These are phyloP conservation scores for Fusarium mangiferae DNA, from an alignment of 2,329 filamentous ascomycete species.

Conservation along the genomic window DNA sequence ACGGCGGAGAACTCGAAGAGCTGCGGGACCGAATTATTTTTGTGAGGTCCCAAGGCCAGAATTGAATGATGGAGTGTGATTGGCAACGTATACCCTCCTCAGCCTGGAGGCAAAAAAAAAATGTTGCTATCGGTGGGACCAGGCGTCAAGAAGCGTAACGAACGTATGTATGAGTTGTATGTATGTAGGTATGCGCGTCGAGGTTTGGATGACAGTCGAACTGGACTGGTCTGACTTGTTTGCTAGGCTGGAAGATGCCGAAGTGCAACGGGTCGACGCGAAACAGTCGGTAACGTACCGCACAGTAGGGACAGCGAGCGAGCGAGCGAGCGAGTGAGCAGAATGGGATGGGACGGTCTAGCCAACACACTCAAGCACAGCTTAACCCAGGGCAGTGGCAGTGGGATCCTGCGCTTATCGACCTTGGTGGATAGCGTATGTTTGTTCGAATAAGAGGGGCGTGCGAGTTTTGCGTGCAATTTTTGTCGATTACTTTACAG, in stretches of 20 bases:
- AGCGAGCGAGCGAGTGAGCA: neutral
- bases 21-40: conserved; percentile 48
- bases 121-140: conserved; percentile 34
- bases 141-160: conserved; percentile 16
- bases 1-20: conserved; percentile 38
- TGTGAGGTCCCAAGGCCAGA: conserved; percentile 42
- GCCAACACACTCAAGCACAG: conserved; percentile 16
- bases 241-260: conserved; percentile 34
- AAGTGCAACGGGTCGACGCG: conserved; percentile 27
- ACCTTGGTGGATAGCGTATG: conserved; percentile 44
- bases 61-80: conserved; percentile 46
- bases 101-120: conserved; percentile 27
- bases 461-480: conserved; percentile 37
- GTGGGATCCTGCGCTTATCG: conserved; percentile 47
- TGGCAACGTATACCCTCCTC: conserved; percentile 41
- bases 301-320: neutral
- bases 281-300: conserved; percentile 11
- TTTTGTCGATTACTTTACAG: neutral
- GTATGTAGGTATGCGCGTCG: conserved; percentile 13
- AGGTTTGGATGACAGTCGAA: conserved; percentile 23
- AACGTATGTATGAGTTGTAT: conserved; percentile 4
- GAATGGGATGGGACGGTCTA: conserved; percentile 12
- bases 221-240: conserved; percentile 14
- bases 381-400: conserved; percentile 40
- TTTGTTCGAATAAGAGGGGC: conserved; percentile 35